Conservation (phyloP, 1,139 yeast species). For the Debaryomyces sp. region DNA sequence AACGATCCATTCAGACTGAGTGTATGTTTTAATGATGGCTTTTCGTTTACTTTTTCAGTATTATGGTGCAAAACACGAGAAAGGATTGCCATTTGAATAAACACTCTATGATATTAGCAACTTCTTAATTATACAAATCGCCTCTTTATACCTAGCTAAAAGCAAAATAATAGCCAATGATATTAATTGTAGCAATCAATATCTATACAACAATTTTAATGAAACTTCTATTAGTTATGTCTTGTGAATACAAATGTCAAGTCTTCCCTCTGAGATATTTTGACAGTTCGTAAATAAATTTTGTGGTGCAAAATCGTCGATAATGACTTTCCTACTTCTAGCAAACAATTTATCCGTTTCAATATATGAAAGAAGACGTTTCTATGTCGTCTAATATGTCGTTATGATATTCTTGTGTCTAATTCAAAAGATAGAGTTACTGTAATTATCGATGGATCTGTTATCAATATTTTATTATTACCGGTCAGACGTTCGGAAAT, state of each 20-base stretch:
- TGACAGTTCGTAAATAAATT: background rate
- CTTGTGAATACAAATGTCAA: background rate
- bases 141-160: background rate
- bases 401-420: background rate
- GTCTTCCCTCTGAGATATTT: background rate
- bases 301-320: background rate
- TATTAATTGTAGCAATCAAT: background rate
- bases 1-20: constrained; percentile 1
- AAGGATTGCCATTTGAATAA: constrained; percentile 15
- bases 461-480: background rate
- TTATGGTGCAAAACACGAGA: constrained; percentile 15
- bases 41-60: constrained; percentile 4
- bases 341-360: background rate
- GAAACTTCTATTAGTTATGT: background rate
- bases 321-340: background rate
- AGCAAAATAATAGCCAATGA: background rate
- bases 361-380: background rate
- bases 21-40: constrained; percentile 1
- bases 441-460: background rate
- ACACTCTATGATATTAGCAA: background rate
- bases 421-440: background rate
- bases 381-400: background rate
- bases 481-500: background rate
- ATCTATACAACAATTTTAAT: background rate
- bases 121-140: background rate